Base-by-base conservation (phyloP, 768 basidiomycete genomes). In the Psilocybe cyanescens region DNA sequence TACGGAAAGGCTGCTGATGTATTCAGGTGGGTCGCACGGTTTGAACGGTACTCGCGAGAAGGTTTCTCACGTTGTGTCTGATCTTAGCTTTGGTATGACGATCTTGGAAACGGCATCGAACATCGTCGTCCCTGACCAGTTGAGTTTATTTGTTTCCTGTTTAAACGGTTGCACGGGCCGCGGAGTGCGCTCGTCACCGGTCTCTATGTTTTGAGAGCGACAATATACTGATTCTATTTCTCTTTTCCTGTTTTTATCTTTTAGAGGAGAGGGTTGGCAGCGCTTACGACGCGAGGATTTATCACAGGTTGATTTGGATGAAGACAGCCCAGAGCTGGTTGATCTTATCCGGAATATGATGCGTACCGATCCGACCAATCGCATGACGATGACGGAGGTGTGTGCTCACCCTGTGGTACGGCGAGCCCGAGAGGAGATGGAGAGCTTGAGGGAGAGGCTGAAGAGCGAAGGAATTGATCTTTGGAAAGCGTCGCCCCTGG, bases 81-180 rank as follows among this genome's bases (percentile, higher is more conserved):
- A 67, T 62, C 68, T 57, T 72, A 96, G 96, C 78, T 85, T 99
- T 72, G 97, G 97, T 58, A 92, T 99, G 85, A 92, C 93, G 64
- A 88, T 98, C 77, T 85, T 99, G 56, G 97, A 99, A 82, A 90
- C 94, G 57, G 92, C 96, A 55, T 86, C 94, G 64, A 99, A 99
- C 72, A 95, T 99, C 69, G 86, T 97, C 55, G 94, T 99, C 49
- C 97, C 97, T 76, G 95, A 95, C 78, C 95, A 92, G 94, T 94
- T 71, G 82, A 95, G 86, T 63, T 67, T 66, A 60, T 68, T 63
- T 24, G 24, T 24, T 62, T 62, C 37, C 33, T 30, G 50, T 24
- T 39, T 60, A 57, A 47, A 55, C 55, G 67, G 44, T 37, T 54
- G 30, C 33, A 53, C 63, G 66, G 66, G 17, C 65, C 69, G 66